Base-by-base conservation (phyloP, 2,329 filamentous ascomycete species). In the Aspergillus ustus region DNA sequence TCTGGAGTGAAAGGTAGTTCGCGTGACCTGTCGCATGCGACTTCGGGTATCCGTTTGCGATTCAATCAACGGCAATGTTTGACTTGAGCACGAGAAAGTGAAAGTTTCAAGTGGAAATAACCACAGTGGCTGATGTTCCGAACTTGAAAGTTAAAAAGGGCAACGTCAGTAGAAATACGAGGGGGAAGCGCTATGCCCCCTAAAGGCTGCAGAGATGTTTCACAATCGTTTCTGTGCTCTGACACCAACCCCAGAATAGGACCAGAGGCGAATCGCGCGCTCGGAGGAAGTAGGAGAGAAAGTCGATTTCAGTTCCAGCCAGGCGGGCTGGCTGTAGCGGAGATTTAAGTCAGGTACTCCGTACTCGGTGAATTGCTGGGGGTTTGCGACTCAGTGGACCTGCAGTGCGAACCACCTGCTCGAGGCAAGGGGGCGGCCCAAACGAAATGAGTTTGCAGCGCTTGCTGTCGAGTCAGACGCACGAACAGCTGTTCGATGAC, bases 171-270 rank as follows among this genome's bases (percentile, higher is more conserved):
- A 52, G 61, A 57, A 57, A 59, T 54, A 60, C 52, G 46, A 59
- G 25, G 34, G 37, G 37, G 43, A 54, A 31, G 55, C 28, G 37
- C 48, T 53, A 44, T 57, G 50, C 53, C 67, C 61, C 66, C 62
- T 67, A 61, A 62, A 63, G 43, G 51, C 58, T 67, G 66, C 65
- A 69, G 59, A 53, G 44, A 60, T 63, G 66, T 69, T 64, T 67
- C 63, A 69, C 67, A 63, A 62, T 57, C 61, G 63, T 63, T 61
- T 55, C 52, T 52, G 50, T 48, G 22, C 37, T 25, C 57, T 44
- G 40, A 56, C 46, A 45, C 22, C 22, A 54, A 57, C 57, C 60
- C 31, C 60, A 58, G 60, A 63, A 63, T 55, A 57, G 51, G 40
- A 45, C 20, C 53, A 34, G 46, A 55, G 25, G 31, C n/a, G 48